These are phyloP conservation scores for Argentina anserina DNA, from an alignment of 306 rosid genomes.

Conservation along the genomic window DNA sequence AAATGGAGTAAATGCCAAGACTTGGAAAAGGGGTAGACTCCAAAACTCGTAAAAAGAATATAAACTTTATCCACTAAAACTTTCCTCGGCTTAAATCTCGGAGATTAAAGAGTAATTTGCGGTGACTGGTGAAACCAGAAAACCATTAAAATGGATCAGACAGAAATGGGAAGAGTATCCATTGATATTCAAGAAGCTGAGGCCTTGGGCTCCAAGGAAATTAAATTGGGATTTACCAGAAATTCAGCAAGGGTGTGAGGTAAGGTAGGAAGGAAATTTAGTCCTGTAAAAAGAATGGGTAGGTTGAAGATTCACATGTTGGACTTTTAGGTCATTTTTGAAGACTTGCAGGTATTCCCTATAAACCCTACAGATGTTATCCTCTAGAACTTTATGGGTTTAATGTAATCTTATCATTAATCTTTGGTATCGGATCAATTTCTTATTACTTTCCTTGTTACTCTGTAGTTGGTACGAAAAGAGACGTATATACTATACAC, in stretches of 20 bases:
- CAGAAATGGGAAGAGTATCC: neutral
- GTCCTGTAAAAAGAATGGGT: neutral
- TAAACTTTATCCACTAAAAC: constrained; percentile 1
- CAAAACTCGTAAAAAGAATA: neutral
- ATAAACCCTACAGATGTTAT: neutral
- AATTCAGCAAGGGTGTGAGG: neutral
- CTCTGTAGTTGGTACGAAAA: neutral
- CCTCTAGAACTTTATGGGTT: neutral
- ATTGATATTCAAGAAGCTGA: neutral
- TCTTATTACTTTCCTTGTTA: neutral
- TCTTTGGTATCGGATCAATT: neutral
- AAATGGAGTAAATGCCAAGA: neutral
- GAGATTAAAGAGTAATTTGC: neutral
- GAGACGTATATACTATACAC: neutral
- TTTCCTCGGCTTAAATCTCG: neutral
- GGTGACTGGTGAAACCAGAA: neutral
- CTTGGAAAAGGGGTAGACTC: constrained; percentile 9
- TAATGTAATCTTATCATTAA: neutral
- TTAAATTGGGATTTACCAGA: neutral
- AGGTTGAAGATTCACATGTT: constrained; percentile 2
- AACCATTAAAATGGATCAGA: neutral
- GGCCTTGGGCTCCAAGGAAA: neutral
- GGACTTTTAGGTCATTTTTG: neutral
- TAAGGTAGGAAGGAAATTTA: neutral
- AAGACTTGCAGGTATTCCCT: neutral